Percentiles rank a stretch among this genome's conserved stretches.
Evolutionary conservation across 2,329 filamentous ascomycete genomes (phyloP).

Genomic region (Lachnellula arida): DNA sequence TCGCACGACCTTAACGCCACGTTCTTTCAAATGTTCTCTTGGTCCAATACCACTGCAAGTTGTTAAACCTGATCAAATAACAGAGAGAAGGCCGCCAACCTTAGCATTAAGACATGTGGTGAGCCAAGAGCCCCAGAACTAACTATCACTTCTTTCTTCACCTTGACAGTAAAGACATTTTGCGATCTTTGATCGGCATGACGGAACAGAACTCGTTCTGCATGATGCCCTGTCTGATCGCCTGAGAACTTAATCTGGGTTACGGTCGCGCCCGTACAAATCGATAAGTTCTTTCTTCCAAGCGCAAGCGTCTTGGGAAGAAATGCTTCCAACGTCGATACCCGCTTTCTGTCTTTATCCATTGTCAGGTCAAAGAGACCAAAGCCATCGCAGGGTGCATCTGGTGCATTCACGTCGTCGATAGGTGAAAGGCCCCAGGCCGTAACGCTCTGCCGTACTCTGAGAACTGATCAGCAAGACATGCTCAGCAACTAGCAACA

Average conservation of each 20-base stretch:
- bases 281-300: constrained; percentile 1
- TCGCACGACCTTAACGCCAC: background rate
- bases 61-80: background rate
- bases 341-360: background rate
- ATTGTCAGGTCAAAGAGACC: constrained; percentile 5
- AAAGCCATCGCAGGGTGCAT: constrained; percentile 5
- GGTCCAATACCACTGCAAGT: constrained; percentile 4
- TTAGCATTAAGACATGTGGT: constrained; percentile 8
- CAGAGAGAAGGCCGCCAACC: background rate
- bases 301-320: constrained; percentile 3
- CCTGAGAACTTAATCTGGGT: constrained; percentile 1
- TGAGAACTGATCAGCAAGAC: background rate
- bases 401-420: background rate
- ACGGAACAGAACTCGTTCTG: background rate
- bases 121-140: constrained; percentile 5
- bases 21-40: constrained; percentile 3
- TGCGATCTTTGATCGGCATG: background rate
- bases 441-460: background rate
- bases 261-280: background rate
- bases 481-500: background rate
- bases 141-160: constrained; percentile 6
- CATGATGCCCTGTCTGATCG: background rate
- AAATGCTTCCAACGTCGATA: constrained; percentile 7
- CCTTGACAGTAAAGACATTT: background rate
- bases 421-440: constrained; percentile 3